Evolutionary conservation across 2,329 filamentous ascomycete species (phyloP).

Genomic region (Erysiphe pisi): DNA sequence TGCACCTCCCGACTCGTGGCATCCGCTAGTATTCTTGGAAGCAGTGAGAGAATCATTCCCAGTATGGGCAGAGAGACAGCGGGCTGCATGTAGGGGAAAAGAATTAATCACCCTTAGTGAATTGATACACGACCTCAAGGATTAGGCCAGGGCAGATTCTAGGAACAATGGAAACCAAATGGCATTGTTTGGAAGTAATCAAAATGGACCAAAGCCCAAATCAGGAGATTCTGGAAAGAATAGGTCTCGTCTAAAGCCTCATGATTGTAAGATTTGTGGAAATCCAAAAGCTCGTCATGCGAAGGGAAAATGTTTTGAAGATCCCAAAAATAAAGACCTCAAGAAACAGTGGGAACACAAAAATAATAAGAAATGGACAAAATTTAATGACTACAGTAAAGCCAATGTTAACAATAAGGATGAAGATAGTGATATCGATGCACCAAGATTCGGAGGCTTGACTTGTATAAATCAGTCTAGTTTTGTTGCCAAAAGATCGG

Average conservation of each 20-base stretch:
- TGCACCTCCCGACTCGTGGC: too few relatives aligned
- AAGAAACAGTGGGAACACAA: neutral
- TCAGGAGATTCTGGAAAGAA: neutral
- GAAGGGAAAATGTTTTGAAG: neutral
- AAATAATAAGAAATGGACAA: neutral
- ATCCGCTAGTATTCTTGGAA: too few relatives aligned
- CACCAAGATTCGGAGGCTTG: neutral
- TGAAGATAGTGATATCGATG: neutral
- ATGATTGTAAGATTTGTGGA: neutral
- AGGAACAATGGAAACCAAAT: neutral
- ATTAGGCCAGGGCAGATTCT: neutral
- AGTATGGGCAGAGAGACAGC: too few relatives aligned
- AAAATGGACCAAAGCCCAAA: neutral
- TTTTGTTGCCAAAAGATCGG: neutral
- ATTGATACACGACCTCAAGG: neutral
- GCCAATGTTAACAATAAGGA: neutral
- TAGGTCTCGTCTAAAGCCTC: neutral
- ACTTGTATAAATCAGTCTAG: neutral
- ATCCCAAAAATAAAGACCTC: neutral
- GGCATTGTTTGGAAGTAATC: neutral
- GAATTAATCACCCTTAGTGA: neutral
- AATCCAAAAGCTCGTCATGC: slow-evolving; percentile 4
- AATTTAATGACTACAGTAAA: neutral
- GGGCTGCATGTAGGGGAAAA: too few relatives aligned
- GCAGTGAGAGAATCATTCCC: too few relatives aligned